Conservation (phyloP, 768 basidiomycete genomes). For the Chalciporus sphaerocephalus region DNA sequence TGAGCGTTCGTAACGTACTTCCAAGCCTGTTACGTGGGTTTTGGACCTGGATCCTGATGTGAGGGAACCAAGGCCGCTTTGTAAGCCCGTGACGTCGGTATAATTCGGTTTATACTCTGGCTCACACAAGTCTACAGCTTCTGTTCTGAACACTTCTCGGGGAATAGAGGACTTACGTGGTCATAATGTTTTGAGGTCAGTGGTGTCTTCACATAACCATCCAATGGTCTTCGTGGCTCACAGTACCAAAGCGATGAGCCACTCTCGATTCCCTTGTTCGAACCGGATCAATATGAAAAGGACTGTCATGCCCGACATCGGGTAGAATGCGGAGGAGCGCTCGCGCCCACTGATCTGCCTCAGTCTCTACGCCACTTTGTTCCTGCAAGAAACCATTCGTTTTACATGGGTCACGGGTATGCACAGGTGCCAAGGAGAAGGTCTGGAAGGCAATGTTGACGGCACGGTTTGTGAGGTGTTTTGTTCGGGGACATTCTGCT, state of each 20-base stretch:
- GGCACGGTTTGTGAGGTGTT: background rate
- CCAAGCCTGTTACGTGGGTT: background rate
- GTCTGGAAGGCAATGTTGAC: no score
- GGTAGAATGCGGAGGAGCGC: background rate
- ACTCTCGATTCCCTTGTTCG: background rate
- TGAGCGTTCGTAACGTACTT: slow-evolving; percentile 1
- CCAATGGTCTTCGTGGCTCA: no score
- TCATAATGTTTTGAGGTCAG: background rate
- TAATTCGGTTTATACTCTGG: background rate
- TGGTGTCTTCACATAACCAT: no score
- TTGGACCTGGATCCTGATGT: background rate
- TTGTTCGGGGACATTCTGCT: no score
- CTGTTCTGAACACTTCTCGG: no score
- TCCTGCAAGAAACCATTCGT: background rate
- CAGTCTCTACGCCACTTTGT: background rate
- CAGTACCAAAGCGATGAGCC: background rate
- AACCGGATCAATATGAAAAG: background rate
- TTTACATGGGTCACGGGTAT: background rate
- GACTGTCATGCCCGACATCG: background rate
- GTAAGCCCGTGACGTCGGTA: background rate
- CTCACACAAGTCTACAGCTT: no score
- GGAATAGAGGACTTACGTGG: no score
- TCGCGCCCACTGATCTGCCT: no score
- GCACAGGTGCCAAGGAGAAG: no score
- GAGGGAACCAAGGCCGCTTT: no score